Base-by-base conservation (phyloP, 371 early-diverging fungal species). In the Syncephalastrum contaminatum region DNA sequence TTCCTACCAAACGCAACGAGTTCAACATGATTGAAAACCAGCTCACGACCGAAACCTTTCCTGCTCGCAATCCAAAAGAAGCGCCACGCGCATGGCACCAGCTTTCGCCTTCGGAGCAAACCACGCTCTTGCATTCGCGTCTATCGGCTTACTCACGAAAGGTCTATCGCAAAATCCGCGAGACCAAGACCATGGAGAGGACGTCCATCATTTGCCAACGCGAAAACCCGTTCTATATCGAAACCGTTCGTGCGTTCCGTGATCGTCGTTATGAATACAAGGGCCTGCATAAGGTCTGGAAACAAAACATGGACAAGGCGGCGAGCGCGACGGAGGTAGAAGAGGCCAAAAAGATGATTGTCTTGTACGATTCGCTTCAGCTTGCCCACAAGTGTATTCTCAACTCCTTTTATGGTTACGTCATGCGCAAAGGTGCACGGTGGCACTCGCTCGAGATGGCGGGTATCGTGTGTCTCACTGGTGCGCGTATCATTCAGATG, bases 401-500 rank as follows among this genome's bases (percentile, higher is more conserved):
- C 27, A 99, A 99, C 74, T 99, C 99, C 0, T 99, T 99, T 77
- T 99, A 99, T 69, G 99, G 99, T 22, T 99, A 99, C 80, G 99
- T 99, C 27, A 99, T 99, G 99, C 86, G 98, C 60, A 99, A 96
- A 73, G 99, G 98, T 40, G 93, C 98, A 0, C 90, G 99, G 52
- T 99, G 99, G 99, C 97, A 95, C 71, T 98, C 98, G 1, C 88
- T 99, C 85, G 99, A 99, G 73, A 99, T 99, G 99, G 99, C 98
- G 1, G 99, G 99, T 42, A 93, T 99, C 24, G 99, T 99, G 43
- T 99, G 99, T 76, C 68, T 95, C 62, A 97, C 97, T 1, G 99
- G 99, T 14, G 92, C 98, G 1, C 84, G 84, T 21, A 99, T 99
- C 65, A 99, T 99, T 63, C 98, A 96, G 70, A 86, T 94, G 83